These are phyloP conservation scores for Zygosaccharomyces sapae DNA, from an alignment of 1,139 yeast genomes.

Conservation along the genomic window DNA sequence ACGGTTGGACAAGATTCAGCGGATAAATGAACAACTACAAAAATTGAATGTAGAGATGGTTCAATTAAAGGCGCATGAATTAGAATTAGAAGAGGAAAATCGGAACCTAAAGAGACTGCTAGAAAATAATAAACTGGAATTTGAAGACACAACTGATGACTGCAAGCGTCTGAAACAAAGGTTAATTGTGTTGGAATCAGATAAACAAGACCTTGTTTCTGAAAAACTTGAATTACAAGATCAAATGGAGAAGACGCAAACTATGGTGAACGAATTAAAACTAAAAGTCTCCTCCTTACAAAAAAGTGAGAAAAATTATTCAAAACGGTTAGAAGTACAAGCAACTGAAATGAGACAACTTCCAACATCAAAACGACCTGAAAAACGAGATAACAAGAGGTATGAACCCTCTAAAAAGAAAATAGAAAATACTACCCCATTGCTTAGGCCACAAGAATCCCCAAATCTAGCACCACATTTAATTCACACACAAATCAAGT, in stretches of 20 bases:
- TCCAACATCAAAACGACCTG: constrained; percentile 13
- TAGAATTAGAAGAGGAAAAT: constrained; percentile 34
- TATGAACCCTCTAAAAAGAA: constrained; percentile 3
- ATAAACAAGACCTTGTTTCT: constrained; percentile 24
- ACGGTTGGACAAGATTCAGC: constrained; percentile 22
- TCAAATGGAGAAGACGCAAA: constrained; percentile 22
- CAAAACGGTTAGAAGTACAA: constrained; percentile 2
- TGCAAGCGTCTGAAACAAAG: constrained; percentile 23
- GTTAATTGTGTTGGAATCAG: constrained; percentile 22
- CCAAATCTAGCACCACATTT: neutral
- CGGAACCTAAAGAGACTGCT: constrained; percentile 21
- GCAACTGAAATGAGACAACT: constrained; percentile 1
- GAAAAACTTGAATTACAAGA: constrained; percentile 31
- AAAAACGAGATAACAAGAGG: neutral
- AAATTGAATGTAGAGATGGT: constrained; percentile 32
- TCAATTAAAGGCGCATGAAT: constrained; percentile 33
- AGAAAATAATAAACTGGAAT: constrained; percentile 19
- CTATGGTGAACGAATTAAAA: constrained; percentile 16
- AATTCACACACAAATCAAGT: too few species aligned
- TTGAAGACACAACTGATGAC: constrained; percentile 23
- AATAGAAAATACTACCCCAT: neutral
- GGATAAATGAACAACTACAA: constrained; percentile 30
- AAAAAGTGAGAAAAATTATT: constrained; percentile 5
- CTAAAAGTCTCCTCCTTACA: constrained; percentile 15
- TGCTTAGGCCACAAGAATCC: neutral